Base-by-base conservation (phyloP, 139 green algal species). In the Haematococcus lacustris region DNA sequence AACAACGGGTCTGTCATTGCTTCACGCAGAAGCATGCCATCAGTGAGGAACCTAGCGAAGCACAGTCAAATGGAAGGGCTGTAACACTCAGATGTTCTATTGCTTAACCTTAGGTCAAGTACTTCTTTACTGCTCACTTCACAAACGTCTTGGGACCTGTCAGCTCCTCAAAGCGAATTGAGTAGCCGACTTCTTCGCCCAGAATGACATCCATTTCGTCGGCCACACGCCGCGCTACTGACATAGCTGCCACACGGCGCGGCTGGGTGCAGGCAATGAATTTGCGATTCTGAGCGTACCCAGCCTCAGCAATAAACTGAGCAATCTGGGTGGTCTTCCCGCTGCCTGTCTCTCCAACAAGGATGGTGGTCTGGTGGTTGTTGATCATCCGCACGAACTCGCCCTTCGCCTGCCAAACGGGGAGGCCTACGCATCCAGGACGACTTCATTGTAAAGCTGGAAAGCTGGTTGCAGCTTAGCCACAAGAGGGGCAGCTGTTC, bases 251-350 rank as follows among this genome's bases (percentile, higher is more conserved):
- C 75, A 99, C 91, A 41, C 96, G 82, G 1, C 96, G 75, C 2
- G 96, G 96, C 86, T 99, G 96, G 35, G 96, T 97, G 79, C 85
- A 91, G 0, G 78, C 82, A 35, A 91, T 83, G 57, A 82, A 81
- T 59, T 92, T 93, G 43, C 86, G 75, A 38, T 78, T 80, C 32
- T 77, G 64, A 3, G 83, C 87, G 77, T 95, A 96, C 3, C 95
- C 92, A 5, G 89, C 87, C 69, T 98, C 93, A 0, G 86, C 82
- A 37, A 97, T 89, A 68, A 99, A 98, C 86, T 99, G 79, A n/a
- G 91, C 86, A 34, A 99, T 97, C 87, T 99, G 96, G n/a, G 96
- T 99, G 7, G 96, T 99, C 82, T 99, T 99, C 43, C 96, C 96
- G 28, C 68, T 88, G 25, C 96, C 96, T 1, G 96, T 99, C 80